These are phyloP conservation scores for Sphaerulina vaccinii DNA, from an alignment of 2,329 filamentous ascomycete genomes.

Conservation along the genomic window DNA sequence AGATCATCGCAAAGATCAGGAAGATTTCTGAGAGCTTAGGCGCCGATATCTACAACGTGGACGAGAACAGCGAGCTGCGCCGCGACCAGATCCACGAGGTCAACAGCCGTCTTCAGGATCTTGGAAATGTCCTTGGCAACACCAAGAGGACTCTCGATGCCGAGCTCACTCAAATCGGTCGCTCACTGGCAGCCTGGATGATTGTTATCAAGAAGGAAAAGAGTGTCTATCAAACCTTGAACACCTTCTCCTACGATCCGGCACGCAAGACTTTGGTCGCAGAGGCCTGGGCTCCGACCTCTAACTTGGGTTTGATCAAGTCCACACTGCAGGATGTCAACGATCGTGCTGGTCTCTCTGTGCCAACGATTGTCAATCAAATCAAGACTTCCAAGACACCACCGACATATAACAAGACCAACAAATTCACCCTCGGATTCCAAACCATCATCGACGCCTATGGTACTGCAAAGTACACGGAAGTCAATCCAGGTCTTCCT, in stretches of 20 bases:
- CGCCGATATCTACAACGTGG: conserved; percentile 92
- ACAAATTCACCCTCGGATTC: conserved; percentile 97
- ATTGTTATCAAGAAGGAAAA: conserved; percentile 98
- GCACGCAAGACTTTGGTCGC: conserved; percentile 94
- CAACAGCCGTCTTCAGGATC: conserved; percentile 86
- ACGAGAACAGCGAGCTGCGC: conserved; percentile 93
- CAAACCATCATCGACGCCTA: conserved; percentile 99
- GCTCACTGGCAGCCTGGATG: conserved; percentile 94
- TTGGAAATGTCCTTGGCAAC: conserved; percentile 88
- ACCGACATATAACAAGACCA: conserved; percentile 95
- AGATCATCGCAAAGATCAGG: conserved; percentile 96
- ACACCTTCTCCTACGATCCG: conserved; percentile 94
- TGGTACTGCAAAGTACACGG: conserved; percentile 93
- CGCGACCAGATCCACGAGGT: conserved; percentile 97
- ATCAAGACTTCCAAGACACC: conserved; percentile 96
- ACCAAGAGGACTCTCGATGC: conserved; percentile 92
- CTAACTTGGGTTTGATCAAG: conserved; percentile 83
- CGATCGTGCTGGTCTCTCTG: conserved; percentile 90
- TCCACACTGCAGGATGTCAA: conserved; percentile 95
- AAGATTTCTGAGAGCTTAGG: conserved; percentile 98
- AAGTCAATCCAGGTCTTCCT: conserved; percentile 93
- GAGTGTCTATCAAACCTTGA: conserved; percentile 91
- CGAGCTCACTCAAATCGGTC: conserved; percentile 89
- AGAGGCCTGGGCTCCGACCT: conserved; percentile 95
- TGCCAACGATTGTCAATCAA: conserved; percentile 97